phyloP scores from a whole-genome alignment of 257 asterid genomes.

The Solanum acaule region DNA sequence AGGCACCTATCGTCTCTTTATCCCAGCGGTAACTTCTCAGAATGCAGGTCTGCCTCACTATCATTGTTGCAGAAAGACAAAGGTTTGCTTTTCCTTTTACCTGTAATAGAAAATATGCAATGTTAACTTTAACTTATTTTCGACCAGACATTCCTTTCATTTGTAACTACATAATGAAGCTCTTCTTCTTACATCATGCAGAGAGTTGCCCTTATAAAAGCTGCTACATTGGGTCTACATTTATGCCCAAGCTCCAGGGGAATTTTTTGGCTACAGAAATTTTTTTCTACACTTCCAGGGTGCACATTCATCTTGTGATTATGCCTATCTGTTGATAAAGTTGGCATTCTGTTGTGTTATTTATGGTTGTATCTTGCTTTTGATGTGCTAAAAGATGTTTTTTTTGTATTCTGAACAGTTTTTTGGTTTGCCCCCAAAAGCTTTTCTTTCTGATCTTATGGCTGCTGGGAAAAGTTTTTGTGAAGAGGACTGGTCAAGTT shows the following conservation, averaged over 20 bases:
- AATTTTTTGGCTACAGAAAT: conserved; percentile 91
- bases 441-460: conserved; percentile 71
- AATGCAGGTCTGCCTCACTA: conserved; percentile 78
- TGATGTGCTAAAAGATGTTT: neutral
- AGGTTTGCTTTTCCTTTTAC: conserved; percentile 39
- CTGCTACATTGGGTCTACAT: conserved; percentile 69
- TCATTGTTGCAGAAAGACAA: conserved; percentile 68
- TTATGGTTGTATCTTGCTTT: neutral
- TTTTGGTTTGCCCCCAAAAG: conserved; percentile 59
- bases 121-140: neutral
- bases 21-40: conserved; percentile 89
- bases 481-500: conserved; percentile 69
- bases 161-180: neutral
- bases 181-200: conserved; percentile 22
- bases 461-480: conserved; percentile 84
- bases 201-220: conserved; percentile 60
- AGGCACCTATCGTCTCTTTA: conserved; percentile 38
- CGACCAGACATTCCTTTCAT: neutral
- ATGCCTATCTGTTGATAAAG: neutral
- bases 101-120: neutral
- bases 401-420: conserved; percentile 35
- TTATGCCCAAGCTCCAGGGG: conserved; percentile 82
- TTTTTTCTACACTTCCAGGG: conserved; percentile 91
- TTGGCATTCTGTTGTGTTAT: neutral
- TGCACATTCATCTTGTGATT: conserved; percentile 1